Percentiles rank a stretch among this genome's conserved stretches.
Conservation (phyloP, 768 basidiomycete genomes). For the Agaricus subrufescens region DNA sequence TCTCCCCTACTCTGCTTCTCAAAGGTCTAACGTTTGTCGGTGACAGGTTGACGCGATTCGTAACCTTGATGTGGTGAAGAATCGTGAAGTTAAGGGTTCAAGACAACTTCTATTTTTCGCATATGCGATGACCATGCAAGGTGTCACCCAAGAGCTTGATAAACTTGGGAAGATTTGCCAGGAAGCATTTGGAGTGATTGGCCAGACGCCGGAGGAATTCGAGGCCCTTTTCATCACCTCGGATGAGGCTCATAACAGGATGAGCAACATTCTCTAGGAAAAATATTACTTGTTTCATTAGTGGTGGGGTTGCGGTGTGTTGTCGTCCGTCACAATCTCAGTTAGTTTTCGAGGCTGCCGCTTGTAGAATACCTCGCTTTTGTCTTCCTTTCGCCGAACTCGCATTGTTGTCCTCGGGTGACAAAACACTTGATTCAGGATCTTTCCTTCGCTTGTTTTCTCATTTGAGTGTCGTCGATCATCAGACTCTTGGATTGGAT, state of each 20-base stretch:
- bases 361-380: no score
- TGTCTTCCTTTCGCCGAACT: no score
- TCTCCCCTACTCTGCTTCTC: background rate
- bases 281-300: background rate
- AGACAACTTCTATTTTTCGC: constrained; percentile 90
- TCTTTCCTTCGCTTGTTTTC: no score
- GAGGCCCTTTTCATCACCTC: constrained; percentile 62
- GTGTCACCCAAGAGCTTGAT: constrained; percentile 87
- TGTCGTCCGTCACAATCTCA: background rate
- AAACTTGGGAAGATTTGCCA: constrained; percentile 77
- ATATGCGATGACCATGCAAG: constrained; percentile 91
- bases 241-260: constrained; percentile 16
- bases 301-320: background rate
- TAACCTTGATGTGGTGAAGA: constrained; percentile 82
- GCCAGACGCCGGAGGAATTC: constrained; percentile 76
- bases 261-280: constrained; percentile 18
- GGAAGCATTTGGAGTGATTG: constrained; percentile 89
- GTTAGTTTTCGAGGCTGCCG: no score
- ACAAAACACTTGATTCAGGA: no score
- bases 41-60: constrained; percentile 77
- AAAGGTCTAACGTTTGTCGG: background rate
- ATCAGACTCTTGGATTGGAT: no score
- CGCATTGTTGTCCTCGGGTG: no score
- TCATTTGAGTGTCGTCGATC: no score
- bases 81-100: constrained; percentile 75